Conservation (phyloP, 176 grass and related monocot genomes). For the Musa beccarii region DNA sequence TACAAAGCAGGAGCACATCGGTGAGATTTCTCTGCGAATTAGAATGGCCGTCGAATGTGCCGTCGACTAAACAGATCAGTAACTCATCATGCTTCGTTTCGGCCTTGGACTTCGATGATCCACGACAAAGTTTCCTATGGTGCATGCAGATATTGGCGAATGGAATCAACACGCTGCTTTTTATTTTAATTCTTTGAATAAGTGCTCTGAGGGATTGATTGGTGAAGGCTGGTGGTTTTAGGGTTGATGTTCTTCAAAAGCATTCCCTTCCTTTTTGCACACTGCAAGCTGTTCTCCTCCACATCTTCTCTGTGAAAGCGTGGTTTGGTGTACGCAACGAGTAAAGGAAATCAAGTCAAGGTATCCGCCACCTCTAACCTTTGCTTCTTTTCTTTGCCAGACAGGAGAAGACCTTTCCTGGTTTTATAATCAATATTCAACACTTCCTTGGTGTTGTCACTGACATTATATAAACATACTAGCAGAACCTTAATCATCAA, state of each 20-base stretch:
- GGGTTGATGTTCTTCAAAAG: not conserved
- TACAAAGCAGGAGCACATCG: not conserved
- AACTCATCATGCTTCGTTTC: not conserved
- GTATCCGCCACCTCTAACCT: no score
- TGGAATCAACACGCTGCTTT: no score
- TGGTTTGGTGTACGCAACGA: not conserved
- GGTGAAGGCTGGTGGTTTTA: not conserved
- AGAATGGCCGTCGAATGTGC: not conserved
- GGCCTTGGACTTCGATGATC: not conserved
- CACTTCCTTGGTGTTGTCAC: no score
- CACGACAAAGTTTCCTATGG: not conserved
- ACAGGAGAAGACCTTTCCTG: no score
- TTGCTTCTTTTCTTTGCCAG: no score
- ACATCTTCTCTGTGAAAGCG: not conserved
- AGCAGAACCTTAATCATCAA: not conserved
- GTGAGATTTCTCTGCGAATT: no score
- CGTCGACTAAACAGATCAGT: not conserved
- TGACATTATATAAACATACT: not conserved
- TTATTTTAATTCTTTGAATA: not conserved
- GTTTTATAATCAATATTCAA: no score
- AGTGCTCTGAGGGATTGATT: not conserved
- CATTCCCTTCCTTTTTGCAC: not conserved
- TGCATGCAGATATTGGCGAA: no score
- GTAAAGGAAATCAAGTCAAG: not conserved
- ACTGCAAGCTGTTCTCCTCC: not conserved